These are phyloP conservation scores for Antrodiella citrinella DNA, from an alignment of 768 basidiomycete species.

Conservation along the genomic window DNA sequence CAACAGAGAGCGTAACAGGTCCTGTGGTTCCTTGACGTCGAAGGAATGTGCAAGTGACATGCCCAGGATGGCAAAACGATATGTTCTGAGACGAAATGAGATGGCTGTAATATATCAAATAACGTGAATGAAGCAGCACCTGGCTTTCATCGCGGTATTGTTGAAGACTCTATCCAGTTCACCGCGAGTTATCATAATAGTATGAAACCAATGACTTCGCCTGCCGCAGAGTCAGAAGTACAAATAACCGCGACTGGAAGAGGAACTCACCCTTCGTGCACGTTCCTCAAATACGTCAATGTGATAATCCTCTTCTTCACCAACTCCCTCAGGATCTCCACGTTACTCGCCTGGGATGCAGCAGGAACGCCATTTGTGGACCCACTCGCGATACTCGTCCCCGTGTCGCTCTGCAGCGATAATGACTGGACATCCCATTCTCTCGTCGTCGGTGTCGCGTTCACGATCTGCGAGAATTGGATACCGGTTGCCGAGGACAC, in stretches of 20 bases:
- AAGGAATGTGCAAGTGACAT: conserved; percentile 80
- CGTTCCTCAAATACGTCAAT: conserved; percentile 75
- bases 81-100: conserved; percentile 42
- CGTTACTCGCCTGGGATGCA: conserved; percentile 51
- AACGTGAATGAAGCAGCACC: conserved; percentile 34
- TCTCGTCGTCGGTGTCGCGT: conserved; percentile 26
- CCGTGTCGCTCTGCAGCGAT: conserved; percentile 44
- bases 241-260: conserved; percentile 2
- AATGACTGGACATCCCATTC: conserved; percentile 61
- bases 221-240: conserved; percentile 28
- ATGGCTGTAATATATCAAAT: background rate
- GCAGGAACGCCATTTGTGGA: conserved; percentile 10
- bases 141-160: conserved; percentile 69
- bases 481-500: conserved; percentile 19
- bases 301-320: conserved; percentile 82
- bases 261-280: conserved; percentile 72
- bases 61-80: conserved; percentile 76
- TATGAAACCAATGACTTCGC: conserved; percentile 83
- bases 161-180: conserved; percentile 74
- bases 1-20: conserved; percentile 68
- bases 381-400: conserved; percentile 12
- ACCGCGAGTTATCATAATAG: conserved; percentile 64
- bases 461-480: conserved; percentile 21
- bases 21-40: conserved; percentile 73
- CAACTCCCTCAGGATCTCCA: conserved; percentile 72